phyloP scores from a whole-genome alignment of 352 stramenopile species.

The Phytophthora ohioensis region DNA sequence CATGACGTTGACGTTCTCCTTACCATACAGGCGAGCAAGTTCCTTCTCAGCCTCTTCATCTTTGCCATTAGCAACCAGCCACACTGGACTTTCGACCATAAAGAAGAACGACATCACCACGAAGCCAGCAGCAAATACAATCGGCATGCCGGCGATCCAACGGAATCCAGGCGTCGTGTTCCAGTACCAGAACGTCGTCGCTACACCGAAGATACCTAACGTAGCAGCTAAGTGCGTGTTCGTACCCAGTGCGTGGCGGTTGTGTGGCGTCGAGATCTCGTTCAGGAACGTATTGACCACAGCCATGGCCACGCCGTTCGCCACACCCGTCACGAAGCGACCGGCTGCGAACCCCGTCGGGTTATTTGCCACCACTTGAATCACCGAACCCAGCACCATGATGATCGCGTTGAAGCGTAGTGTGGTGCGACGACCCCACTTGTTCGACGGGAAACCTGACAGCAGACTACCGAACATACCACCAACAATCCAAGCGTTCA shows the following conservation, averaged over 20 bases:
- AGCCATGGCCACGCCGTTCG: conserved; percentile 47
- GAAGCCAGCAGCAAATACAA: conserved; percentile 39
- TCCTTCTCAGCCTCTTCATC: conserved; percentile 36
- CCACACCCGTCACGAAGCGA: conserved; percentile 51
- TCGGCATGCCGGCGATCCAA: conserved; percentile 55
- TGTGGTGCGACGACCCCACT: conserved; percentile 52
- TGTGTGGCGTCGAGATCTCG: conserved; percentile 55
- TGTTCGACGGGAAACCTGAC: conserved; percentile 49
- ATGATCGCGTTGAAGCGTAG: conserved; percentile 40
- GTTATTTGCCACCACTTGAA: conserved; percentile 43
- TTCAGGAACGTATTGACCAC: conserved; percentile 54
- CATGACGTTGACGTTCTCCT: conserved; percentile 40
- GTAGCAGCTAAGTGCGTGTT: conserved; percentile 54
- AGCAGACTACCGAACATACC: conserved; percentile 59
- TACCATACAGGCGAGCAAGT: conserved; percentile 43
- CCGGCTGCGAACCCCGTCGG: conserved; percentile 43
- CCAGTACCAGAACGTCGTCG: conserved; percentile 61
- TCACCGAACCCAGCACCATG: conserved; percentile 46
- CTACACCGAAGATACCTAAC: conserved; percentile 54
- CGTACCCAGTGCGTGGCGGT: conserved; percentile 45
- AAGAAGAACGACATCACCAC: conserved; percentile 40
- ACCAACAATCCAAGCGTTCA: conserved; percentile 70
- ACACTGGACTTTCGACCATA: conserved; percentile 58
- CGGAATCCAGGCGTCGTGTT: conserved; percentile 57
- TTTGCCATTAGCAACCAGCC: conserved; percentile 48